Base-by-base conservation (phyloP, 768 basidiomycete genomes). In the Suillus brevipes region DNA sequence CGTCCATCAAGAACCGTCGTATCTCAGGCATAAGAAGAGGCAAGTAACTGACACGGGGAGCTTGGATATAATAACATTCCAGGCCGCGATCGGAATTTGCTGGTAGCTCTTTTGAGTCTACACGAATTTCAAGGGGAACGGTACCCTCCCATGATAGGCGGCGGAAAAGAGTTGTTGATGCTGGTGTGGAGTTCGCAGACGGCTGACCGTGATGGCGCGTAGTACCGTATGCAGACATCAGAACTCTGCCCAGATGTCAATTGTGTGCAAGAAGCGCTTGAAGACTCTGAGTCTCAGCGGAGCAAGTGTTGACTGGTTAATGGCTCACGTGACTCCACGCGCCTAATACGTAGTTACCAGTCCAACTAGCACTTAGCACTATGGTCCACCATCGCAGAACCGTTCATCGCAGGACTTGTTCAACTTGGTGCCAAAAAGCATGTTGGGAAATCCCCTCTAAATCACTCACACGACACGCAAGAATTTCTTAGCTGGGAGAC, bases 131-230 rank as follows among this genome's bases (percentile, higher is more conserved):
- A 57, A 98, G 81, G 20, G 95, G 92, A 20, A 97, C 89, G 0
- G 92, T 90, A 10, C 94, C 92, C 72, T 95, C 93, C 93, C 95
- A 97, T 68, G 90, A 88, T 53, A 98, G 85, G 45, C 93, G 82
- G 12, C 96, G 87, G 72, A 97, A 97, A 37, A 95, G 84, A 3
- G 92, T 88, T 0, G 91, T 92, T 62, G 85, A 84, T n/a, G 85
- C 85, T 31, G 85, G 81, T 3, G 84, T 80, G 31, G 81, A 75
- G 71, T 82, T 82, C 14, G 82, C 72, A n/a, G 83, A 82, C 18
- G 25, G 40, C 55, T 81, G 80, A 13, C 67, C 65, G 64, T 81
- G 80, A 69, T 83, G 84, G 65, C 85, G 80, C 65, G 82, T 81
- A 55, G 84, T 81, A 60, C 83, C 84, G 77, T 82, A 86, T 64